phyloP scores from a whole-genome alignment of 192 early-diverging fungal genomes.

The Borealophlyctis nickersoniae region DNA sequence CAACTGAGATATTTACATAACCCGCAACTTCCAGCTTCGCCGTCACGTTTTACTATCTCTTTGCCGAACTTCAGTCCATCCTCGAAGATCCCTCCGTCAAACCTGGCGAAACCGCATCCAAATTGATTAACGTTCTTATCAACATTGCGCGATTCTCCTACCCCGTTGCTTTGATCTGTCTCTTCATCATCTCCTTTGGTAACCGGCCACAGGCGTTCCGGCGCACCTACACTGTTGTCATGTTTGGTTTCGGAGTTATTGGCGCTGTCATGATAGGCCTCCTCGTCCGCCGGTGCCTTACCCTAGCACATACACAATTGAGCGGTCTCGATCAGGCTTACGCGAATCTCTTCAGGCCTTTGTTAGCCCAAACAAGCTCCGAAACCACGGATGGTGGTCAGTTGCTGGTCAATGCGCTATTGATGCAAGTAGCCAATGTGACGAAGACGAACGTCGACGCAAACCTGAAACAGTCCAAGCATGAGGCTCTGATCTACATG shows the following conservation, averaged over 20 bases:
- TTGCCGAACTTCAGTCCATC: slow-evolving; percentile 44
- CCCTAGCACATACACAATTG: background rate
- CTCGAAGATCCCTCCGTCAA: slow-evolving; percentile 18
- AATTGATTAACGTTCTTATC: slow-evolving; percentile 19
- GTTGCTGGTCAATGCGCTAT: slow-evolving; percentile 20
- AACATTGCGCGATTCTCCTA: slow-evolving; percentile 27
- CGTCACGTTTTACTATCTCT: slow-evolving; percentile 38
- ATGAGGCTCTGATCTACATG: slow-evolving; percentile 11
- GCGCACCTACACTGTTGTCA: slow-evolving; percentile 31
- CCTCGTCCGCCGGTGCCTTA: slow-evolving; percentile 25
- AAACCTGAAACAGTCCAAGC: slow-evolving; percentile 3
- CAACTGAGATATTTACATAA: slow-evolving; percentile 50
- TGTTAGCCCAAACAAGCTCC: background rate
- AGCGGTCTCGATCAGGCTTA: slow-evolving; percentile 3
- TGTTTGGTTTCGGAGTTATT: slow-evolving; percentile 37
- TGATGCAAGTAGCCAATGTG: slow-evolving; percentile 7
- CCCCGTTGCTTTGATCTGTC: slow-evolving; percentile 32
- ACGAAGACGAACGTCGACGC: slow-evolving; percentile 1
- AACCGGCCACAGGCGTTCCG: slow-evolving; percentile 49
- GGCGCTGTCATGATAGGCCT: slow-evolving; percentile 39
- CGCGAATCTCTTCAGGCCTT: background rate
- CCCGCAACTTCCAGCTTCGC: slow-evolving; percentile 46
- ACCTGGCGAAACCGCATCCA: slow-evolving; percentile 15
- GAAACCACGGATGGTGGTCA: slow-evolving; percentile 12
- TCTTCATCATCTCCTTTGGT: slow-evolving; percentile 48